phyloP scores from a whole-genome alignment of 164 flowering plant species.

The Akebia trifoliata region DNA sequence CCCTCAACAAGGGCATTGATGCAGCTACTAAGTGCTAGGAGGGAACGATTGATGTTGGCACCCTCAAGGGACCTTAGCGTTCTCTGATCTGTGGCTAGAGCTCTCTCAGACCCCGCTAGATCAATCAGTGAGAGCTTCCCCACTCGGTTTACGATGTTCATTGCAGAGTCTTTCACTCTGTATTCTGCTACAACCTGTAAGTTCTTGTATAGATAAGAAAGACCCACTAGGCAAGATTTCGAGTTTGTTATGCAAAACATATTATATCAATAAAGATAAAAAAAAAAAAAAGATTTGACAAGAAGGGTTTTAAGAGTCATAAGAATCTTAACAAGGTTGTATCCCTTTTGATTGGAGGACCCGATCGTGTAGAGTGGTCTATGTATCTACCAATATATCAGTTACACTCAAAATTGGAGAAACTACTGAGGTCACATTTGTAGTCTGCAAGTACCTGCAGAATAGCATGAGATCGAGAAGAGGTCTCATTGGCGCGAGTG shows the following conservation, averaged over 20 bases:
- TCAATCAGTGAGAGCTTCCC: conserved; percentile 91
- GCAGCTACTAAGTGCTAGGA: conserved; percentile 94
- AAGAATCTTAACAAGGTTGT: too few relatives aligned
- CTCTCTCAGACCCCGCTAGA: conserved; percentile 96
- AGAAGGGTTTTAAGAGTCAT: background rate
- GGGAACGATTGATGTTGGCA: conserved; percentile 89
- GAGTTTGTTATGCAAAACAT: too few relatives aligned
- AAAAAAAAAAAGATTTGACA: background rate
- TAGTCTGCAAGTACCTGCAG: conserved; percentile 53
- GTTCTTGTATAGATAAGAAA: background rate
- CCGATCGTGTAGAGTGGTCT: too few relatives aligned
- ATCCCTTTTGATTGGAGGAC: too few relatives aligned
- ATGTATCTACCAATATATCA: background rate
- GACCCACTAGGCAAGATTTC: background rate
- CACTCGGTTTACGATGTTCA: conserved; percentile 51
- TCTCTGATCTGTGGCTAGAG: conserved; percentile 91
- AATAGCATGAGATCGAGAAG: conserved; percentile 95
- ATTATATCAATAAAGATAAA: too few relatives aligned
- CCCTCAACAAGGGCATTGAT: conserved; percentile 97
- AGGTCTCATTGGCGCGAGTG: conserved; percentile 87
- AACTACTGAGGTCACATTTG: too few relatives aligned
- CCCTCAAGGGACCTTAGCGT: conserved; percentile 87
- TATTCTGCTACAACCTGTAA: conserved; percentile 78
- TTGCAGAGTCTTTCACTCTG: conserved; percentile 51
- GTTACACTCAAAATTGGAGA: background rate